Evolutionary conservation across 768 basidiomycete genomes (phyloP).

Genomic region (Heimioporus sp.): DNA sequence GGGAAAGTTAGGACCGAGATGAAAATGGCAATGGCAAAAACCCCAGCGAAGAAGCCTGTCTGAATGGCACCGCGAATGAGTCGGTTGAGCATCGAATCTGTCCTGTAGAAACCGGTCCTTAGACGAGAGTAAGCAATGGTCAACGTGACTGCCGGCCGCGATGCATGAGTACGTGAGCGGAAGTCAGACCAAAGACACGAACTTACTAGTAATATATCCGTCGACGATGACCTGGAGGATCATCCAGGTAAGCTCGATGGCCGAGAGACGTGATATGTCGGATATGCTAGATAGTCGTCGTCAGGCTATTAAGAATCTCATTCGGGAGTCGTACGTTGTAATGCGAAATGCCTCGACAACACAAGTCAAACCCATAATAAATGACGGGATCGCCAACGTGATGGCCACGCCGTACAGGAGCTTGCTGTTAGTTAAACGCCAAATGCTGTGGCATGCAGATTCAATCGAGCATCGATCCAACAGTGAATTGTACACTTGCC

Average conservation of each 20-base stretch:
- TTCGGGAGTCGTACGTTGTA: conserved; percentile 29
- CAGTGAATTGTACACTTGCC: conserved; percentile 27
- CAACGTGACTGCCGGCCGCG: conserved; percentile 14
- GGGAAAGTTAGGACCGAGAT: conserved; percentile 32
- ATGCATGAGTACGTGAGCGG: neutral
- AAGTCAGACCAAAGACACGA: no score
- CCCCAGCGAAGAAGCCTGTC: conserved; percentile 49
- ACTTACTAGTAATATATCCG: conserved; percentile 41
- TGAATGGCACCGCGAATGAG: conserved; percentile 54
- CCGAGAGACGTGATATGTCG: conserved; percentile 32
- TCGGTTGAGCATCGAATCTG: conserved; percentile 51
- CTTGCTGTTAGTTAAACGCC: conserved; percentile 8
- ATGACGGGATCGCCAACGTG: conserved; percentile 36
- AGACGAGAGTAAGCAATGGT: conserved; percentile 36
- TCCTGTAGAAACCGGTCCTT: conserved; percentile 52
- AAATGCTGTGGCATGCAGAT: conserved; percentile 7
- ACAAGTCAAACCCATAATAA: conserved; percentile 42
- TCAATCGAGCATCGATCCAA: neutral
- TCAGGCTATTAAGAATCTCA: neutral
- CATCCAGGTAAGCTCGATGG: conserved; percentile 45
- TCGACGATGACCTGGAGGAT: conserved; percentile 44
- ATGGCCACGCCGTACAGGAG: conserved; percentile 35
- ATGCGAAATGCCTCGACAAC: conserved; percentile 44
- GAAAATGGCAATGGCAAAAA: conserved; percentile 50
- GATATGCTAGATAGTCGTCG: no score